phyloP scores from a whole-genome alignment of 768 basidiomycete genomes.

The Hygrocybe coccinea region DNA sequence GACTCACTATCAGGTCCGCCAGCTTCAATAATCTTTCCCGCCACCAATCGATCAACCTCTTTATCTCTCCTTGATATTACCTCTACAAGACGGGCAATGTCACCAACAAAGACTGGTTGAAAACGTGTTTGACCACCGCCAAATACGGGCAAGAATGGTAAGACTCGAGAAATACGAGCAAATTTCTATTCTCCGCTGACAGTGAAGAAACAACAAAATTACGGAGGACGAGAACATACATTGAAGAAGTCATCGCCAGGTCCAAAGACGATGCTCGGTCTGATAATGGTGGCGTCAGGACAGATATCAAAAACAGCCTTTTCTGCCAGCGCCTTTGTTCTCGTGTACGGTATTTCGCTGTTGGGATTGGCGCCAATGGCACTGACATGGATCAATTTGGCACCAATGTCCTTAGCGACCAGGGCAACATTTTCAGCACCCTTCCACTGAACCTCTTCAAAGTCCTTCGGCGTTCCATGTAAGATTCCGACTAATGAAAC shows the following conservation, averaged over 20 bases:
- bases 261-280: constrained; percentile 73
- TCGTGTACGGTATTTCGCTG: constrained; percentile 54
- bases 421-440: constrained; percentile 65
- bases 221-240: constrained; percentile 34
- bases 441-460: constrained; percentile 57
- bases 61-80: constrained; percentile 46
- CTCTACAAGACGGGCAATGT: constrained; percentile 60
- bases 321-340: constrained; percentile 64
- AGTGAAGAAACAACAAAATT: background rate
- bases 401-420: constrained; percentile 47
- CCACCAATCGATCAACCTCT: constrained; percentile 39
- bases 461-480: constrained; percentile 49
- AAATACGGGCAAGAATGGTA: constrained; percentile 76
- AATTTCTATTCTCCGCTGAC: constrained; percentile 44
- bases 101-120: constrained; percentile 70
- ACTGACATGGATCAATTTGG: constrained; percentile 61
- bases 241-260: constrained; percentile 74
- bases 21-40: constrained; percentile 47
- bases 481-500: constrained; percentile 70
- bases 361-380: constrained; percentile 67
- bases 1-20: constrained; percentile 36
- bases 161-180: constrained; percentile 49
- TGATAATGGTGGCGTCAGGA: constrained; percentile 54
- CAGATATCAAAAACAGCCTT: constrained; percentile 42
- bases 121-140: constrained; percentile 62